Base-by-base conservation (phyloP, 176 grass and related monocot genomes). In the Tillandsia leiboldiana region DNA sequence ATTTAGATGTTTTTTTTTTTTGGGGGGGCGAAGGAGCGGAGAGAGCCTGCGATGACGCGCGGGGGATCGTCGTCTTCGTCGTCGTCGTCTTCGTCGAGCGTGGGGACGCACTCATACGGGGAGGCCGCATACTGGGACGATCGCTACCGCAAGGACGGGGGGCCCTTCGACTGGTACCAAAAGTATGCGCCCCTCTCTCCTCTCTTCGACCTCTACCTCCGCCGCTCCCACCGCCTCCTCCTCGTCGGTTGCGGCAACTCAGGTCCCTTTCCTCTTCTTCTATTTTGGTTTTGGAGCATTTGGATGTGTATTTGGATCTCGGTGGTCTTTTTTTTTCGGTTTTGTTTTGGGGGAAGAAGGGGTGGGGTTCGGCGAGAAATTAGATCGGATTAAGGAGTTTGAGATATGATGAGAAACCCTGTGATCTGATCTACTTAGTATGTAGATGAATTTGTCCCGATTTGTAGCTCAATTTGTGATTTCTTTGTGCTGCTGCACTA, bases 111-210 rank as follows among this genome's bases (percentile, higher is more conserved):
- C 68, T 78, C 93, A 47, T 97, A 97, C 86, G 93, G 93, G 29
- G 89, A 97, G 82, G 79, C 86, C 27, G 87, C 81, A 73, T 92
- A 92, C 84, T 92, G 93, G 93, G 89, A 97, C 64, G 83, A 92
- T 76, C 81, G 93, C 0, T 97, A 97, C 89, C 66, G 83, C 71
- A 86, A 87, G 66, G 92, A 96, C 77, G 64, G 63, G 33, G 79
- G 67, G 0, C 79, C 89, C 26, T 97, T 92, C 86, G 93, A 90
- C 74, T 97, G 93, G 93, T 97, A 97, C 86, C 93, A 92, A 89
- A 91, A 91, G 73, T 90, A 97, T 73, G 49, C 79, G 23, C 80
- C 89, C n/a, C 81, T 97, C 51, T 68, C 86, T 51, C 89, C 93
- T 13, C 81, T 97, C 72, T 84, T 97, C 61, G 64, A 81, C 28